Evolutionary conservation across 805 yeast species (phyloP).

Genomic region (Isabelozyma pseudorhagii): DNA sequence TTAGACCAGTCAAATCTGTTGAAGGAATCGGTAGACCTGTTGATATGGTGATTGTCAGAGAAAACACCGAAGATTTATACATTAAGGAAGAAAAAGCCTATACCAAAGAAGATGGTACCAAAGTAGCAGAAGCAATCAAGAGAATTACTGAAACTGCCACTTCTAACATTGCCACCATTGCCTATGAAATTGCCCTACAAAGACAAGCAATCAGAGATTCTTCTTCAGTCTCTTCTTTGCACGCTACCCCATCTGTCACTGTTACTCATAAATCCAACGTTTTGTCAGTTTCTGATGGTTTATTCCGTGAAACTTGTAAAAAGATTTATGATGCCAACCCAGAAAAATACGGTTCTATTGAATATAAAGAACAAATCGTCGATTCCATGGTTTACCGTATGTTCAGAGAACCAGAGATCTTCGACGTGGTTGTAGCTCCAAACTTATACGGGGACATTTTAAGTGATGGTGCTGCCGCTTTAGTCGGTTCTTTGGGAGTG

Average conservation of each 20-base stretch:
- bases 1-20: constrained; percentile 95
- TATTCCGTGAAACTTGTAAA: constrained; percentile 86
- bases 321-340: constrained; percentile 56
- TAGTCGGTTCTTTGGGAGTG: constrained; percentile 95
- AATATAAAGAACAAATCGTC: constrained; percentile 91
- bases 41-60: constrained; percentile 97
- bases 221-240: constrained; percentile 32
- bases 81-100: constrained; percentile 86
- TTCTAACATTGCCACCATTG: constrained; percentile 81
- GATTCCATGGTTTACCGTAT: constrained; percentile 98
- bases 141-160: constrained; percentile 90
- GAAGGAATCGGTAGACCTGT: constrained; percentile 83
- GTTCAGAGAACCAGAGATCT: constrained; percentile 97
- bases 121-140: constrained; percentile 96
- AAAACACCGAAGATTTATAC: constrained; percentile 96
- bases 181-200: constrained; percentile 88
- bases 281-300: constrained; percentile 86
- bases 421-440: constrained; percentile 98
- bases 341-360: constrained; percentile 56
- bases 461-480: constrained; percentile 97
- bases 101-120: constrained; percentile 74
- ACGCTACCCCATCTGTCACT: constrained; percentile 64
- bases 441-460: constrained; percentile 96
- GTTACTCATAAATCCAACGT: constrained; percentile 97
- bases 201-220: constrained; percentile 76